Base-by-base conservation (phyloP, 768 basidiomycete genomes). In the Suillus hirtellus region DNA sequence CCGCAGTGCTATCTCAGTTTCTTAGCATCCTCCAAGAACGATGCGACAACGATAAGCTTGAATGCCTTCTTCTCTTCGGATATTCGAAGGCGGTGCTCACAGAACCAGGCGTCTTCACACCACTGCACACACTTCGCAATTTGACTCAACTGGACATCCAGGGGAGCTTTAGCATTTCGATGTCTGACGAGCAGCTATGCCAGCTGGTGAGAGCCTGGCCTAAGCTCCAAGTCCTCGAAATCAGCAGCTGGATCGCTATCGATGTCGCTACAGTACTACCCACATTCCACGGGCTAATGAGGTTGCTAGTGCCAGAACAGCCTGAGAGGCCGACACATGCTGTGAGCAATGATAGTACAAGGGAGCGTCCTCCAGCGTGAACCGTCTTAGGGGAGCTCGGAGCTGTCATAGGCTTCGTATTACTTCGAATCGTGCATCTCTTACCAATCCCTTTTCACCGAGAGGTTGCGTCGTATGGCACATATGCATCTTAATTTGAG, bases 191-290 rank as follows among this genome's bases (percentile, higher is more conserved):
- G 1, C 61, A 61, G 38, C 63, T 72, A 0, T 34, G 62, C 12
- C 54, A 64, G 43, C 43, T 74, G 0, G 65, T 64, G 0, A 58
- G 54, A 2, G 65, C 69, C 1, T 72, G 71, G 73, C 69, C 73
- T n/a, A 12, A 52, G 5, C 42, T 74, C 0, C 64, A 72, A 60
- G 58, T 62, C 4, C 73, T 72, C 24, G 31, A 34, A 3, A 63
- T 74, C n/a, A 47, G 65, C 9, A 31, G 31, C 1, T 70, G 40
- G 24, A 65, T 69, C 46, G 43, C 64, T 12, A 64, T 70, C 53
- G 64, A 42, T 17, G 31, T 9, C 9, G 15, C 34, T 2, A 68
- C 65, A 2, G 46, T 67, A 38, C 50, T 72, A 0, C 71, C 71
- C 0, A 74, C 71, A 0, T 35, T 71, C 17, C 64, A 34, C 3